Percentiles rank a stretch among this genome's conserved stretches.
Evolutionary conservation across 768 basidiomycete species (phyloP).

Genomic region (Saitozyma sp.): DNA sequence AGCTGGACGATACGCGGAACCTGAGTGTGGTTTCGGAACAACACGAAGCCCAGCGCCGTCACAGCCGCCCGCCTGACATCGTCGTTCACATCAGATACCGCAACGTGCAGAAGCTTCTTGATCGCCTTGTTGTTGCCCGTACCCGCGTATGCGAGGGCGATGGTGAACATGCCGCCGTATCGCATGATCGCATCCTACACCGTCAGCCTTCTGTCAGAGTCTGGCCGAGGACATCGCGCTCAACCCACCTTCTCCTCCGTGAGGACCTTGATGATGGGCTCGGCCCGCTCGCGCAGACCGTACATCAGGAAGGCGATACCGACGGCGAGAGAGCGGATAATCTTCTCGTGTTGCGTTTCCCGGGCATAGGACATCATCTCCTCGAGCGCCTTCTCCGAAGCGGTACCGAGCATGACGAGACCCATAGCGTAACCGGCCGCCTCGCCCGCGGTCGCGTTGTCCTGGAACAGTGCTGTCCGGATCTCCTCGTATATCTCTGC

Average conservation of each 20-base stretch:
- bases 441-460: slow-evolving; percentile 94
- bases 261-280: slow-evolving; percentile 73
- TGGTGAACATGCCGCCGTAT: slow-evolving; percentile 95
- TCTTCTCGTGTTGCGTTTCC: slow-evolving; percentile 99
- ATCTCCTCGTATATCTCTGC: slow-evolving; percentile 86
- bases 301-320: slow-evolving; percentile 91
- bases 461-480: slow-evolving; percentile 82
- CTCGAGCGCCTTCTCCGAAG: slow-evolving; percentile 70
- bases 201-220: slow-evolving; percentile 16
- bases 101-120: slow-evolving; percentile 86
- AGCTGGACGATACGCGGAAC: slow-evolving; percentile 96
- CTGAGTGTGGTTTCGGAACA: slow-evolving; percentile 95
- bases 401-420: slow-evolving; percentile 95
- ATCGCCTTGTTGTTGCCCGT: slow-evolving; percentile 93
- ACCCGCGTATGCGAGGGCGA: slow-evolving; percentile 94
- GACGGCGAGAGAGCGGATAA: slow-evolving; percentile 91
- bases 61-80: slow-evolving; percentile 97
- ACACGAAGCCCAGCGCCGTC: slow-evolving; percentile 88
- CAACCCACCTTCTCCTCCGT: slow-evolving; percentile 77
- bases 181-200: slow-evolving; percentile 88
- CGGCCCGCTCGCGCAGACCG: slow-evolving; percentile 87
- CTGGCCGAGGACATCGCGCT: slow-evolving; percentile 8
- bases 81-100: slow-evolving; percentile 96
- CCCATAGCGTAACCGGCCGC: slow-evolving; percentile 98
- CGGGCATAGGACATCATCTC: slow-evolving; percentile 96